These are phyloP conservation scores for Lathyrus oleraceus DNA, from an alignment of 306 rosid species.

Conservation along the genomic window DNA sequence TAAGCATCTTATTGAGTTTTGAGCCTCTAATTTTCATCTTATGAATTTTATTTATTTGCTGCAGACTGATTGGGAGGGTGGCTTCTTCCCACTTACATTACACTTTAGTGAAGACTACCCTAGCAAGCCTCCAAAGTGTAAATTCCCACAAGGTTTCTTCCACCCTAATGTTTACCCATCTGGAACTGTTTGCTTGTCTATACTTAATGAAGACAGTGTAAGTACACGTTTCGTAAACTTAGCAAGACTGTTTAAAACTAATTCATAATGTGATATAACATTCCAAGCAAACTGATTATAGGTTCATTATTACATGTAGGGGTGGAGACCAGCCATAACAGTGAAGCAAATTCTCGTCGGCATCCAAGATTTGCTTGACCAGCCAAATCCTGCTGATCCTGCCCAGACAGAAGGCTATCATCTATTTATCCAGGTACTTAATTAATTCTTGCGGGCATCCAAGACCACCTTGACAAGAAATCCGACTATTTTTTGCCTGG, in stretches of 20 bases:
- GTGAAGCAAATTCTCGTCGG: slow-evolving; percentile 97
- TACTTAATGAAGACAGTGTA: slow-evolving; percentile 97
- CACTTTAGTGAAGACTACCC: slow-evolving; percentile 99
- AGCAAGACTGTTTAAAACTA: slow-evolving; percentile 23
- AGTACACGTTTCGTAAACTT: slow-evolving; percentile 42
- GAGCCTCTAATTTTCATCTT: slow-evolving; percentile 20
- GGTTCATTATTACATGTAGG: slow-evolving; percentile 50
- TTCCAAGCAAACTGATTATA: background rate
- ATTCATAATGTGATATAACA: background rate
- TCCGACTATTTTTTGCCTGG: slow-evolving; percentile 17
- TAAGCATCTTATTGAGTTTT: slow-evolving; percentile 15
- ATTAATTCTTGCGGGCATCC: background rate
- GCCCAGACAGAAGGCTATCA: slow-evolving; percentile 98
- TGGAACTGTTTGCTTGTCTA: slow-evolving; percentile 93
- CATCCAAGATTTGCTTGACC: slow-evolving; percentile 92
- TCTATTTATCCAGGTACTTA: slow-evolving; percentile 79
- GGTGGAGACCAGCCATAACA: slow-evolving; percentile 99
- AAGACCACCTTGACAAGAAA: background rate
- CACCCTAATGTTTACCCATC: slow-evolving; percentile 97
- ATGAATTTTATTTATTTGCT: slow-evolving; percentile 28
- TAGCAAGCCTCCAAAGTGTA: slow-evolving; percentile 98
- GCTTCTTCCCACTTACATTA: slow-evolving; percentile 86
- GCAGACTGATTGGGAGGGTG: slow-evolving; percentile 99
- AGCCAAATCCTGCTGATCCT: slow-evolving; percentile 95
- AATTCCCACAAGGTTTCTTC: slow-evolving; percentile 93